Evolutionary conservation across 306 rosid species (phyloP).

Genomic region (Lathyrus oleraceus): DNA sequence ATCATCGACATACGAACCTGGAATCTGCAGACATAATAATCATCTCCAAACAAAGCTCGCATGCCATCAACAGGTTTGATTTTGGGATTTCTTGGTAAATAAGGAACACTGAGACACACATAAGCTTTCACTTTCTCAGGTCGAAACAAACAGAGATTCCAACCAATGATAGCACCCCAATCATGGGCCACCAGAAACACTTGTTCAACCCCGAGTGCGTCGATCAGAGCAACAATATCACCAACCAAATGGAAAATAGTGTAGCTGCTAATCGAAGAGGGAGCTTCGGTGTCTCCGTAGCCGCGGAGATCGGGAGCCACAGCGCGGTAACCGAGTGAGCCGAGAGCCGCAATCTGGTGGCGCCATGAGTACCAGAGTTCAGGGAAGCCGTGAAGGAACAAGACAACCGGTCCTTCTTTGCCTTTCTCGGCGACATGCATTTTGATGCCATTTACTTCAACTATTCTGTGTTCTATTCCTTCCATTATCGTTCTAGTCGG

Average conservation of each 20-base stretch:
- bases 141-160: slow-evolving; percentile 45
- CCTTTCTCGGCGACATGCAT: slow-evolving; percentile 53
- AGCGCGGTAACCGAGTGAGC: slow-evolving; percentile 40
- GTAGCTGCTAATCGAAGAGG: background rate
- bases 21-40: slow-evolving; percentile 48
- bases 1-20: slow-evolving; percentile 21
- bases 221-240: slow-evolving; percentile 32
- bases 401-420: slow-evolving; percentile 36
- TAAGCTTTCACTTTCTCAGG: slow-evolving; percentile 36
- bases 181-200: slow-evolving; percentile 45
- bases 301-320: slow-evolving; percentile 45
- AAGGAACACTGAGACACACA: slow-evolving; percentile 45
- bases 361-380: slow-evolving; percentile 54
- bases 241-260: slow-evolving; percentile 34
- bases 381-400: slow-evolving; percentile 52
- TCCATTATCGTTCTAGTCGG: background rate
- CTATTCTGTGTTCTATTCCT: slow-evolving; percentile 33
- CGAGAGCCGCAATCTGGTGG: slow-evolving; percentile 40
- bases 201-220: slow-evolving; percentile 10
- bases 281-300: slow-evolving; percentile 43
- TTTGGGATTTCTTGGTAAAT: slow-evolving; percentile 27
- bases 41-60: slow-evolving; percentile 39
- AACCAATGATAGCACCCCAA: slow-evolving; percentile 45
- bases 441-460: slow-evolving; percentile 45
- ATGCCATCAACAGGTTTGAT: slow-evolving; percentile 22